Conservation (phyloP, 2,329 filamentous ascomycete genomes). For the Penicillium polonicum region DNA sequence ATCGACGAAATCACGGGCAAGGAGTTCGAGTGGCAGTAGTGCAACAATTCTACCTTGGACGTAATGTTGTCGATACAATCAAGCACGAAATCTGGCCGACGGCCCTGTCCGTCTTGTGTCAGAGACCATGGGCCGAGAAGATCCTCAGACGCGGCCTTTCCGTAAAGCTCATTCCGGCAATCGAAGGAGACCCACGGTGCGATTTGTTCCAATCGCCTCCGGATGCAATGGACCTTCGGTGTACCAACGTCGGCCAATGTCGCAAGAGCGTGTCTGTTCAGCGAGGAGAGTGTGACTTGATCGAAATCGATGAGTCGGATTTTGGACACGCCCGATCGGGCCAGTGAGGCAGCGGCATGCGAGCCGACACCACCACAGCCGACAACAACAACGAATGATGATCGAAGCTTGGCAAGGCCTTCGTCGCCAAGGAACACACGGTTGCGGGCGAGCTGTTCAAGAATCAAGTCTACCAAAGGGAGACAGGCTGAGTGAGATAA, state of each 20-base stretch:
- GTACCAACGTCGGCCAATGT: constrained; percentile 91
- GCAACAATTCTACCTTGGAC: constrained; percentile 85
- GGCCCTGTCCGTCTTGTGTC: constrained; percentile 44
- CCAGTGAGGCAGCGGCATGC: constrained; percentile 81
- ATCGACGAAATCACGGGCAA: constrained; percentile 89
- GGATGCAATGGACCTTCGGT: constrained; percentile 84
- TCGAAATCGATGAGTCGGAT: constrained; percentile 94
- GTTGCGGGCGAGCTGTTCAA: constrained; percentile 92
- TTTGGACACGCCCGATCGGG: constrained; percentile 83
- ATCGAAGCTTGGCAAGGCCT: constrained; percentile 75
- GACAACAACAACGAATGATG: constrained; percentile 82
- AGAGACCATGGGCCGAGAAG: constrained; percentile 67
- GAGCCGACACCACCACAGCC: constrained; percentile 94
- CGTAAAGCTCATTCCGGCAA: constrained; percentile 79
- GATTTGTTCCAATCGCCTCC: constrained; percentile 76
- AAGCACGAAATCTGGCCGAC: constrained; percentile 78
- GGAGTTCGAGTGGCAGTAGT: constrained; percentile 77
- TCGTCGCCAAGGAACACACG: constrained; percentile 83
- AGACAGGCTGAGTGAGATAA: constrained; percentile 4
- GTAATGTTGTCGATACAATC: constrained; percentile 99
- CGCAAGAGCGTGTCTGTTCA: constrained; percentile 94
- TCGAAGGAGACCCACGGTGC: constrained; percentile 92
- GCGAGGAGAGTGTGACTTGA: constrained; percentile 88
- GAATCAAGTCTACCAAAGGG: constrained; percentile 67
- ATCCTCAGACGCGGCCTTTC: constrained; percentile 61